Conservation (phyloP, 495 filamentous ascomycete species). For the Bathelium albidoporum region DNA sequence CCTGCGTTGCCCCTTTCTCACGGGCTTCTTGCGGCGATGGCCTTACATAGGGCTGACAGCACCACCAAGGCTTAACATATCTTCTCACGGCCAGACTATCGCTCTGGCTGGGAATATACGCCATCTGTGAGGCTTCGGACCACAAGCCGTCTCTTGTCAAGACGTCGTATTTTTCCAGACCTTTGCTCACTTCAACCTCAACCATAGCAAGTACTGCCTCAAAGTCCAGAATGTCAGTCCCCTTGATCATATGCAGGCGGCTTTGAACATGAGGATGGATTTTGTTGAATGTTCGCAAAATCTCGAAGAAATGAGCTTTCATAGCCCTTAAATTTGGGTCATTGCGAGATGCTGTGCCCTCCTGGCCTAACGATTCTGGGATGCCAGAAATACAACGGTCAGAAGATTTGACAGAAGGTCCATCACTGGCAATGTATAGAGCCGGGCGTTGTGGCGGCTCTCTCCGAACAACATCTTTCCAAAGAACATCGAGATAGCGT, state of each 20-base stretch:
- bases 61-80: slow-evolving; percentile 78
- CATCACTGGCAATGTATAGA: slow-evolving; percentile 63
- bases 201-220: slow-evolving; percentile 59
- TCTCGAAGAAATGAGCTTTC: slow-evolving; percentile 87
- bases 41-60: slow-evolving; percentile 83
- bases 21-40: slow-evolving; percentile 83
- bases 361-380: not conserved
- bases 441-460: slow-evolving; percentile 53
- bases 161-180: slow-evolving; percentile 63
- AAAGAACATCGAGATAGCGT: slow-evolving; percentile 81
- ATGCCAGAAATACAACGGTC: slow-evolving; percentile 9
- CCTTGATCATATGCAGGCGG: slow-evolving; percentile 54
- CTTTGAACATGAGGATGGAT: slow-evolving; percentile 73
- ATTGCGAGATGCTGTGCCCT: slow-evolving; percentile 11
- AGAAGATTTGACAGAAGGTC: not conserved
- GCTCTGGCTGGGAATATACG: slow-evolving; percentile 32
- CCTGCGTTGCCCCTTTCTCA: slow-evolving; percentile 62
- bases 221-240: slow-evolving; percentile 58
- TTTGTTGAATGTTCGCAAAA: slow-evolving; percentile 70
- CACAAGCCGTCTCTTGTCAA: slow-evolving; percentile 25
- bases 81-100: slow-evolving; percentile 57
- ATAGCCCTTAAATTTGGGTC: slow-evolving; percentile 72
- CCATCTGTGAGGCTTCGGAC: slow-evolving; percentile 10
- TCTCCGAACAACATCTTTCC: slow-evolving; percentile 57
- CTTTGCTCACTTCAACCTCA: slow-evolving; percentile 60